Conservation (phyloP, 208 protist genomes). For the Trypanosoma theileri region DNA sequence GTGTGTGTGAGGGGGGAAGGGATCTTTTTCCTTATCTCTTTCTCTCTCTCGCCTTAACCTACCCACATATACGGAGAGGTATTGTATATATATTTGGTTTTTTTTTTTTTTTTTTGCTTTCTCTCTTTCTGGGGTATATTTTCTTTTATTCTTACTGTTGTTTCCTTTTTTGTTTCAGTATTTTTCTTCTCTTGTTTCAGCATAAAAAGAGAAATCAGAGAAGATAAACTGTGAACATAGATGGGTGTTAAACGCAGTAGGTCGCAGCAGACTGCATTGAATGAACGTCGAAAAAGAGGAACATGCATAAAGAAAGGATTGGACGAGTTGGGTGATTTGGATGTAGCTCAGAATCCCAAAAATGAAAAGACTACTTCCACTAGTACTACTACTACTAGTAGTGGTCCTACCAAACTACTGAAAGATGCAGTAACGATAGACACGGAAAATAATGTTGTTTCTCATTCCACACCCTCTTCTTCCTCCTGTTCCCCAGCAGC, state of each 20-base stretch:
- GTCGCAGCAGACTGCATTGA: constrained; percentile 5
- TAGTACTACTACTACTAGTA: not conserved
- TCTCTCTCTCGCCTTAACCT: too few relatives aligned
- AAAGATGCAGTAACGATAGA: not conserved
- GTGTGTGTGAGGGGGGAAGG: too few relatives aligned
- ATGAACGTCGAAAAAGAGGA: constrained; percentile 47
- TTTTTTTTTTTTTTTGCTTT: too few relatives aligned
- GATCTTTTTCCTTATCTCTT: too few relatives aligned
- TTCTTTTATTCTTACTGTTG: too few relatives aligned
- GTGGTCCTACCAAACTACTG: not conserved
- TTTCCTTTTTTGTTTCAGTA: too few relatives aligned
- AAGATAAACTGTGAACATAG: not conserved
- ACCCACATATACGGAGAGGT: too few relatives aligned
- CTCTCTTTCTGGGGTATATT: too few relatives aligned
- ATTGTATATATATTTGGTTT: too few relatives aligned
- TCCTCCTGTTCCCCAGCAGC: constrained; percentile 10
- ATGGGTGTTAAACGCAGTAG: constrained; percentile 18
- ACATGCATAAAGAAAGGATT: constrained; percentile 74
- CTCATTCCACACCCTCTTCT: not conserved
- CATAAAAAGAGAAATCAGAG: not conserved
- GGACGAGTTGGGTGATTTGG: constrained; percentile 64
- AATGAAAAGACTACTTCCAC: too few relatives aligned
- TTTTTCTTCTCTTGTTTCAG: too few relatives aligned
- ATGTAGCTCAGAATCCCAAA: constrained; percentile 27
- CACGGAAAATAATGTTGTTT: not conserved